Percentiles rank a stretch among this genome's conserved stretches.
Conservation (phyloP, 768 basidiomycete genomes). For the Termitomyces heimii region DNA sequence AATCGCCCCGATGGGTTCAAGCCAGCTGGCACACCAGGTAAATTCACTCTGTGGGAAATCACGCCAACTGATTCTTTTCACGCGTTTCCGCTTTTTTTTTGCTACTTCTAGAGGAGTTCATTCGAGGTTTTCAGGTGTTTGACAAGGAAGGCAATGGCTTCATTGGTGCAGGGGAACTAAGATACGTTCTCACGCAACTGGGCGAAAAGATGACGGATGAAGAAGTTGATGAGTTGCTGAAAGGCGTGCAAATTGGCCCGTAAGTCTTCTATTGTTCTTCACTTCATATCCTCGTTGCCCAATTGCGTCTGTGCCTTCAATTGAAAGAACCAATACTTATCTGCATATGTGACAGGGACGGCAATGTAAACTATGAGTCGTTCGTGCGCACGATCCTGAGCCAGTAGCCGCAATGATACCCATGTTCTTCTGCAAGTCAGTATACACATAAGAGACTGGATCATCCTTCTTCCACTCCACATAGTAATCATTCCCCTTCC, state of each 20-base stretch:
- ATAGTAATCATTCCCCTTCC: neutral
- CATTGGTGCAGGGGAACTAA: conserved; percentile 87
- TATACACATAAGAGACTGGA: neutral
- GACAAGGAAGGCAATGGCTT: conserved; percentile 93
- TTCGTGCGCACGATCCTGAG: conserved; percentile 93
- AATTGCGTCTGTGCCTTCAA: neutral
- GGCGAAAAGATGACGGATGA: conserved; percentile 99
- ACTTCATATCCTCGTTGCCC: conserved; percentile 2
- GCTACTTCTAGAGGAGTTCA: conserved; percentile 79
- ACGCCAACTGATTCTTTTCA: neutral
- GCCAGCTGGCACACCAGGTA: conserved; percentile 48
- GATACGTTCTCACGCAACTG: conserved; percentile 91
- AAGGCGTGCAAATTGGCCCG: conserved; percentile 90
- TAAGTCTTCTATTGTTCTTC: conserved; percentile 32
- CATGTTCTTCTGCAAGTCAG: conserved; percentile 1
- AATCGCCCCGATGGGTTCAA: conserved; percentile 97
- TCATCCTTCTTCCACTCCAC: neutral
- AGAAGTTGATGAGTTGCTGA: conserved; percentile 96
- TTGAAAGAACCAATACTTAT: neutral
- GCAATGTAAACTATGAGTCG: conserved; percentile 95
- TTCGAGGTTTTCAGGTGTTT: conserved; percentile 98
- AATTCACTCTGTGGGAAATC: neutral
- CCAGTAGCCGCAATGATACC: conserved; percentile 42
- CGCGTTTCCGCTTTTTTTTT: neutral
- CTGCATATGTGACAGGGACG: conserved; percentile 53